phyloP scores from a whole-genome alignment of 495 filamentous ascomycete species.

The Penicillium simplicissimum region DNA sequence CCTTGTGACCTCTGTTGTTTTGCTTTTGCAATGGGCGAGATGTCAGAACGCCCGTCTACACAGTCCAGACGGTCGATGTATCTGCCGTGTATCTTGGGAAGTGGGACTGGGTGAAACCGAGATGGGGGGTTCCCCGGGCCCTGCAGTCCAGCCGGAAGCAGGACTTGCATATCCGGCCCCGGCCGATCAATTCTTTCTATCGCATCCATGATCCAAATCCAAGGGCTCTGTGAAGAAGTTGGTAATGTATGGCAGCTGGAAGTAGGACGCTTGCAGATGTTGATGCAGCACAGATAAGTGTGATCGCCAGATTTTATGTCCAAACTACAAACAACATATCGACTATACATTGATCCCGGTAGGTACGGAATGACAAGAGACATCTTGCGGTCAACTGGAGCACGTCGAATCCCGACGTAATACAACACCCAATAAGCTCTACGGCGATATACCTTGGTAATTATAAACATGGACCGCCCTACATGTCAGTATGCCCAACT shows the following conservation, averaged over 20 bases:
- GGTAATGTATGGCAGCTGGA: background rate
- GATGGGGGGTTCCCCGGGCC: slow-evolving; percentile 15
- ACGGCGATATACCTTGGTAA: background rate
- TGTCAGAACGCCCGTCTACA: slow-evolving; percentile 2
- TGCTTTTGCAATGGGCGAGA: slow-evolving; percentile 11
- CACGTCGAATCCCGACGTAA: background rate
- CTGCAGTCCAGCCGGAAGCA: slow-evolving; percentile 26
- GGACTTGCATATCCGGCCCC: slow-evolving; percentile 31
- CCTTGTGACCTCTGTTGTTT: slow-evolving; percentile 17
- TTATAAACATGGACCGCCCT: slow-evolving; percentile 2
- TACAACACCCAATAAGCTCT: background rate
- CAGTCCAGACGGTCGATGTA: slow-evolving; percentile 4
- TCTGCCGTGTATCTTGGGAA: slow-evolving; percentile 9
- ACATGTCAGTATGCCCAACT: background rate
- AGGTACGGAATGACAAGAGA: no score
- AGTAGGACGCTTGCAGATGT: background rate
- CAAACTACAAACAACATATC: background rate
- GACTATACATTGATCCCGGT: background rate
- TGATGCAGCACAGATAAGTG: background rate
- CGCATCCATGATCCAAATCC: background rate
- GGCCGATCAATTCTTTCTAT: slow-evolving; percentile 17
- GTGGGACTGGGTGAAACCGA: slow-evolving; percentile 15
- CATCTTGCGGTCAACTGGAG: background rate
- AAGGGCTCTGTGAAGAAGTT: slow-evolving; percentile 1
- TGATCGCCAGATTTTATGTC: background rate